Evolutionary conservation across 2,329 filamentous ascomycete genomes (phyloP), one percentile per base, ranked within the genome.

Genomic region (Claviceps citrina): DNA sequence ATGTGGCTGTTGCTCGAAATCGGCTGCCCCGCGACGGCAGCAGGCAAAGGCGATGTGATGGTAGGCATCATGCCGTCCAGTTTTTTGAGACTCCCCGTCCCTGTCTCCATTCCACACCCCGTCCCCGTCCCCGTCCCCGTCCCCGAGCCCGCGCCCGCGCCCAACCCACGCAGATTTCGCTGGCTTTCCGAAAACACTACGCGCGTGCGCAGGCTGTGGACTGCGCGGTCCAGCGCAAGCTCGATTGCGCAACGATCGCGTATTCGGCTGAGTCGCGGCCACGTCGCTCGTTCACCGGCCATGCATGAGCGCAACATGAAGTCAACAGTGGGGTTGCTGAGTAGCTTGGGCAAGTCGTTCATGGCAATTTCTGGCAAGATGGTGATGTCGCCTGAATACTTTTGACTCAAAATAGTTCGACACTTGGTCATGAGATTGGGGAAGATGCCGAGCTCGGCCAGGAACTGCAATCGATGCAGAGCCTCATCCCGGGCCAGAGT

Each of bases 321-420:
- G 4, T 87, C 83, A 0, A 76, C 64, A 0, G 81, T 86, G 1
- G 89, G 89, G 43, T 96, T 96, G 46, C 72, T 80, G 33, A 96
- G 66, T 20, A 95, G 77, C 7, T 73, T 71, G 1, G 82, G 79
- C 18, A 93, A 73, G 45, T 93, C 80, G 7, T 76, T 69, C 39
- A 81, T 76, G 4, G 72, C 73, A 43, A 93, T 79, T 40, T 85
- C 76, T 0, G 87, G 87, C 25, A 93, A 68, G 40, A 96, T 94
- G 33, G 86, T 96, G 54, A 96, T 94, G 58, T 96, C 87, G 6
- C 89, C 89, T 2, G 84, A 87, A 53, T 96, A 96, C 47, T 82
- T 84, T 53, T 96, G 89, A 47, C 78, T 87, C 37, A 96, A 68
- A 13, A 96, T 77, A 2, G 84, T 87, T 31, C 76, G 73, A 18